Base-by-base conservation (phyloP, 495 filamentous ascomycete species). In the Penicillium goetzii region DNA sequence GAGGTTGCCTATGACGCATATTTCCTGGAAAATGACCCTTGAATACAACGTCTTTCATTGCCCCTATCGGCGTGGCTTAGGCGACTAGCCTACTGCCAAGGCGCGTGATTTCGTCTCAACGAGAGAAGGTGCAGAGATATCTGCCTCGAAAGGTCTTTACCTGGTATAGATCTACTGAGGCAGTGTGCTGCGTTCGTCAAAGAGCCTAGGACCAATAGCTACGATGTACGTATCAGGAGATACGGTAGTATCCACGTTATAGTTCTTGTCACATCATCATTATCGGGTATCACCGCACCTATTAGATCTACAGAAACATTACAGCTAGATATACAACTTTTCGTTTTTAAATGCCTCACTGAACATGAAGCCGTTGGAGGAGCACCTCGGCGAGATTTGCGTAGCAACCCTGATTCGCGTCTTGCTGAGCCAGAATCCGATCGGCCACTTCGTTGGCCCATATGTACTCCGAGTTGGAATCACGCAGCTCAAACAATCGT, bases 371-470 rank as follows among this genome's bases (percentile, higher is more conserved):
- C 15, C 71, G 71, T 38, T 67, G 58, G 3, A 69, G 60, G 3
- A 80, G 62, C n/a, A 80, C 38, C 32, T 74, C 72, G 1, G 71
- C 75, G 47, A 80, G 43, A 67, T 80, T 74, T 0, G 67, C 72
- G 55, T 74, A 72, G 41, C 63, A 51, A 21, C 72, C 72, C 34
- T 62, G 64, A 47, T 59, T 68, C 36, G 62, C 41, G 21, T 77
- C 70, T 60, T 80, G 76, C 36, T 58, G 68, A 21, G 68, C 71
- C 10, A 80, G 54, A 10, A 79, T 60, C 25, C 75, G 68, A 40
- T 79, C 75, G 19, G 71, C 74, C 1, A 80, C 45, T 7, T 72
- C 69, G 36, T 76, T 74, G 1, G 73, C 75, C 75, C 75, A 78
- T 0, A 58, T 32, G 47, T 73, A 75, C 45, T 78, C 78, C 0